Evolutionary conservation across 2,329 filamentous ascomycete genomes (phyloP), one percentile per base, ranked within the genome.

Genomic region (Stemphylium beticola): DNA sequence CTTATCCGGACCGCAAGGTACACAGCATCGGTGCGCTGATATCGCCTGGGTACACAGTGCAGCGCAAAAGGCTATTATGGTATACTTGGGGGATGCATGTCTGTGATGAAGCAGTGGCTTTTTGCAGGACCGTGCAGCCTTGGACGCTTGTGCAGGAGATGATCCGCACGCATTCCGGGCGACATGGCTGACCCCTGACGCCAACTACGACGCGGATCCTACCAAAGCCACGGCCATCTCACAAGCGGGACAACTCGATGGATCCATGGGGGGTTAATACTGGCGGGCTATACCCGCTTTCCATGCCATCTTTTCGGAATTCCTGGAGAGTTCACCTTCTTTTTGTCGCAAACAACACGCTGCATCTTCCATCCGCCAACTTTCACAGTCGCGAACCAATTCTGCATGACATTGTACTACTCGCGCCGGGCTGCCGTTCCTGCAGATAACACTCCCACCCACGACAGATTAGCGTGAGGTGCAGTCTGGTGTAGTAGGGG

Each of bases 391-490:
- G 24, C 34, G 32, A 9, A 38, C 37, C 36, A n/a, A 22, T 12
- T 38, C 48, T 52, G 49, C 53, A 50, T 53, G 38, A 29, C 32
- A 44, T 48, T 22, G 36, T 34, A 49, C 56, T 53, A 50, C 18
- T 39, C 33, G 46, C 45, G 45, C 45, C 45, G 33, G 38, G 45
- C 39, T 45, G 14, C 52, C 47, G 52, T 55, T 55, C 52, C 52
- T 55, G 52, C 52, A 55, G 52, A 51, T 41, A 55, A 31, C 41
- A 51, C 37, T 32, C 52, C 40, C 50, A 24, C 11, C 52, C 31
- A 57, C 59, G 61, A 40, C 44, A 45, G 48, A 46, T 49, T 58
- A 58, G 61, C 59, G 55, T 52, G 37, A 37, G 31, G 52, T 52
- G 54, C 52, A 55, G 42, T 22, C 12, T 24, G 36, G 18, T 36